Evolutionary conservation across 805 yeast genomes (phyloP), one percentile per base, ranked within the genome.

Genomic region (Naumovozyma baii): DNA sequence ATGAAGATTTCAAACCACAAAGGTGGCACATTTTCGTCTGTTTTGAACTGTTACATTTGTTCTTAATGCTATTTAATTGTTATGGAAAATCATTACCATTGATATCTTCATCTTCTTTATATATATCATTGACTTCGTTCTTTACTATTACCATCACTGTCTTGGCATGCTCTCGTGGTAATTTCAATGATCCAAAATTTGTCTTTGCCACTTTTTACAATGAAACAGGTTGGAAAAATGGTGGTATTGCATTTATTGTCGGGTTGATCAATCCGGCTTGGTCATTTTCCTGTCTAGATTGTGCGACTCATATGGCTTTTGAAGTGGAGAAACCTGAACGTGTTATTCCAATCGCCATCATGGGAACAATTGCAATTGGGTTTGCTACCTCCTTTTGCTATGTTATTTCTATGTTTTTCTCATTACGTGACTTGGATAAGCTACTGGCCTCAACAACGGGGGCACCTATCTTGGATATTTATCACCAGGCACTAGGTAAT

Each of bases 281-380:
- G 83, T 75, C 81, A 4, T 78, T 80, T 55, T 68, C 78, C 19
- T 78, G 85, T 51, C 62, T 78, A 36, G 87, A 80, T 54, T 74
- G 78, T 47, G 84, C 84, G 2, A 77, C 85, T 4, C 86, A 80
- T 50, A 68, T 80, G 72, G 80, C 84, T 2, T 85, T 80, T 57
- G 87, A 80, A 55, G 74, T 75, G 9, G 62, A 69, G 30, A 64
- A 70, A 19, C 83, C 86, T 4, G 73, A 73, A 49, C 65, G 70
- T 37, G 73, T 74, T 37, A 74, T 78, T 40, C 86, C 86, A n/a
- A 69, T 70, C 37, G 76, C 83, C 5, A 78, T 79, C 45, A 65
- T 78, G 60, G 74, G 80, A 8, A 76, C 84, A 1, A 80, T 80
- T 3, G 74, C 76, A 4, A 78, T 80, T 52, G 86, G 86, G 0